These are phyloP conservation scores for Puccinia polysora DNA, from an alignment of 1,284 basidiomycete species.

Conservation along the genomic window DNA sequence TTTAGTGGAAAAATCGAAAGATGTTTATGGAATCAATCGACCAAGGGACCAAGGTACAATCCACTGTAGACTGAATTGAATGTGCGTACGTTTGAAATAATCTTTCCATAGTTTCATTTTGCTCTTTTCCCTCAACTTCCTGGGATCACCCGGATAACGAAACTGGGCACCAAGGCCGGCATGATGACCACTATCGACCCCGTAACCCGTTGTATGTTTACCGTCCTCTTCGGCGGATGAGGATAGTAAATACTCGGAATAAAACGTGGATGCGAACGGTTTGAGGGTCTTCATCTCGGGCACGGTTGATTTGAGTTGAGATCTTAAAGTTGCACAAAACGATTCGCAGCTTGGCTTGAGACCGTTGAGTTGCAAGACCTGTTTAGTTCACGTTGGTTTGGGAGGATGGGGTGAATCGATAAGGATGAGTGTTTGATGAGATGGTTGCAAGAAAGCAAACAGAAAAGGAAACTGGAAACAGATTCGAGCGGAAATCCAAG, in stretches of 20 bases:
- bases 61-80: constrained; percentile 38
- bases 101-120: constrained; percentile 95
- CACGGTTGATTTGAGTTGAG: constrained; percentile 77
- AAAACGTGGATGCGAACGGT: constrained; percentile 82
- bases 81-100: constrained; percentile 68
- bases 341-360: constrained; percentile 90
- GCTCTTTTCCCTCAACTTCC: constrained; percentile 79
- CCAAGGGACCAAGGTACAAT: too few species aligned
- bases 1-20: too few species aligned
- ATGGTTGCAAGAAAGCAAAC: neutral
- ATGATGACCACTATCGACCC: constrained; percentile 59
- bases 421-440: too few species aligned
- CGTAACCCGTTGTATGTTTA: constrained; percentile 32
- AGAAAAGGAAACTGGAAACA: neutral
- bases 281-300: constrained; percentile 92
- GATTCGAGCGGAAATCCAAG: constrained; percentile 39
- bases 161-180: constrained; percentile 62
- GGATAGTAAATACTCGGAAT: constrained; percentile 80
- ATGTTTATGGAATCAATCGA: too few species aligned
- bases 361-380: constrained; percentile 93
- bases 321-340: constrained; percentile 83
- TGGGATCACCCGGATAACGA: constrained; percentile 52
- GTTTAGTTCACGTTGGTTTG: neutral
- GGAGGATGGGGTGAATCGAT: too few species aligned
- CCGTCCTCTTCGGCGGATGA: constrained; percentile 54